A percentile compares a stretch with the other conserved stretches of the same genome.
phyloP scores from a whole-genome alignment of 495 filamentous ascomycete genomes.

The Daldinia caldariorum region DNA sequence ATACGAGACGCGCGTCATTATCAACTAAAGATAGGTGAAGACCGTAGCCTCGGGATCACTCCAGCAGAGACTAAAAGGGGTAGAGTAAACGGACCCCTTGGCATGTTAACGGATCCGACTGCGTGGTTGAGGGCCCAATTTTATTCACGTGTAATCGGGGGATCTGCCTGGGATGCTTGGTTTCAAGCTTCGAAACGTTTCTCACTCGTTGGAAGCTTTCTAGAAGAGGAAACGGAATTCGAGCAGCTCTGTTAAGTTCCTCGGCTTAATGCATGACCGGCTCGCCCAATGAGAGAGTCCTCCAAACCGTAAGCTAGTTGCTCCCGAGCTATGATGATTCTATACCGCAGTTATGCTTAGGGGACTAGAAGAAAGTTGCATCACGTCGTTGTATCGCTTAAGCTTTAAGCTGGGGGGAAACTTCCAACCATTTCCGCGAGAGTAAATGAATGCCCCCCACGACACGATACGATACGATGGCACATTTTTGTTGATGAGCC shows the following conservation, averaged over 20 bases:
- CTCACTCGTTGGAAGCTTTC: slow-evolving; percentile 43
- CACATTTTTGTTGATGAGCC: slow-evolving; percentile 22
- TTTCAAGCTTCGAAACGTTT: slow-evolving; percentile 23
- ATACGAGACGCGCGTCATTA: slow-evolving; percentile 36
- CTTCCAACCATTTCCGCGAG: slow-evolving; percentile 35
- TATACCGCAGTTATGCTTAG: slow-evolving; percentile 14
- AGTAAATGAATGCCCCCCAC: slow-evolving; percentile 42
- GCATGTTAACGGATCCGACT: slow-evolving; percentile 42
- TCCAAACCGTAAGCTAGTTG: slow-evolving; percentile 35
- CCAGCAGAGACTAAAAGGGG: slow-evolving; percentile 22
- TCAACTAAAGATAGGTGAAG: slow-evolving; percentile 23
- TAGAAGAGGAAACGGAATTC: slow-evolving; percentile 41
- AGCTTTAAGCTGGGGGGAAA: slow-evolving; percentile 31
- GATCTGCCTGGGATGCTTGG: slow-evolving; percentile 42
- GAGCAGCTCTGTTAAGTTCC: slow-evolving; percentile 27
- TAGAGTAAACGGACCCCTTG: slow-evolving; percentile 34
- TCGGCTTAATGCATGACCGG: slow-evolving; percentile 45
- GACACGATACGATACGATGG: slow-evolving; percentile 24
- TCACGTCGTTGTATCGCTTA: slow-evolving; percentile 42
- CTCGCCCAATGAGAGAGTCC: slow-evolving; percentile 33
- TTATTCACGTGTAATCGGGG: slow-evolving; percentile 43
- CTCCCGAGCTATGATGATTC: slow-evolving; percentile 21
- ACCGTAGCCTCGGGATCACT: slow-evolving; percentile 27
- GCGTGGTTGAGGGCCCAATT: slow-evolving; percentile 43
- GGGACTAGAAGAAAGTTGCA: slow-evolving; percentile 26